phyloP scores from a whole-genome alignment of 169 alveolate genomes.

The Plasmodium falciparum region DNA sequence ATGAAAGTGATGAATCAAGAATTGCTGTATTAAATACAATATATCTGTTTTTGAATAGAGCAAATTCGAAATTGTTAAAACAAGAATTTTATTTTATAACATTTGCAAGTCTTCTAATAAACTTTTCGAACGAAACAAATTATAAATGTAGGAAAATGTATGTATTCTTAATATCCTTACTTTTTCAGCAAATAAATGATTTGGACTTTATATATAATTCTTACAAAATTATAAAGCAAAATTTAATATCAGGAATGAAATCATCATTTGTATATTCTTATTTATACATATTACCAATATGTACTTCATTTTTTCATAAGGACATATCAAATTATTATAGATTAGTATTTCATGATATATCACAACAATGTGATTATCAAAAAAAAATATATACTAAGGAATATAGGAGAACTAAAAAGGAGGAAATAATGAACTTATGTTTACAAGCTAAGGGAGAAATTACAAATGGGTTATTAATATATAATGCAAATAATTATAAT shows the following conservation, averaged over 20 bases:
- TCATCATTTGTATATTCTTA: slow-evolving; percentile 28
- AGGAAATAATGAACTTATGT: slow-evolving; percentile 2
- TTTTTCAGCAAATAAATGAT: slow-evolving; percentile 73
- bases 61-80: slow-evolving; percentile 52
- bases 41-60: slow-evolving; percentile 56
- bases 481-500: not conserved
- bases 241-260: slow-evolving; percentile 13
- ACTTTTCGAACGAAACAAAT: slow-evolving; percentile 71
- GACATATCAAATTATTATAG: slow-evolving; percentile 4
- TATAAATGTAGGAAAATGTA: slow-evolving; percentile 72
- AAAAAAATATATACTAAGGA: slow-evolving; percentile 12
- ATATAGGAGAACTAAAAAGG: slow-evolving; percentile 10
- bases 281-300: slow-evolving; percentile 50
- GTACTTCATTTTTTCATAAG: slow-evolving; percentile 54
- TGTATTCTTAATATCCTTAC: slow-evolving; percentile 32
- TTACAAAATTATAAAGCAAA: slow-evolving; percentile 48
- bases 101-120: slow-evolving; percentile 37
- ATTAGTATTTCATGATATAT: not conserved
- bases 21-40: slow-evolving; percentile 49
- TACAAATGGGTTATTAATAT: no score
- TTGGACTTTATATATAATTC: slow-evolving; percentile 57
- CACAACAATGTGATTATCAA: not conserved
- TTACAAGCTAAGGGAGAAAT: not conserved
- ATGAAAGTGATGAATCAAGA: slow-evolving; percentile 63
- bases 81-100: slow-evolving; percentile 47